These are phyloP conservation scores for Croton setiger DNA, from an alignment of 441 rosid species.

Conservation along the genomic window DNA sequence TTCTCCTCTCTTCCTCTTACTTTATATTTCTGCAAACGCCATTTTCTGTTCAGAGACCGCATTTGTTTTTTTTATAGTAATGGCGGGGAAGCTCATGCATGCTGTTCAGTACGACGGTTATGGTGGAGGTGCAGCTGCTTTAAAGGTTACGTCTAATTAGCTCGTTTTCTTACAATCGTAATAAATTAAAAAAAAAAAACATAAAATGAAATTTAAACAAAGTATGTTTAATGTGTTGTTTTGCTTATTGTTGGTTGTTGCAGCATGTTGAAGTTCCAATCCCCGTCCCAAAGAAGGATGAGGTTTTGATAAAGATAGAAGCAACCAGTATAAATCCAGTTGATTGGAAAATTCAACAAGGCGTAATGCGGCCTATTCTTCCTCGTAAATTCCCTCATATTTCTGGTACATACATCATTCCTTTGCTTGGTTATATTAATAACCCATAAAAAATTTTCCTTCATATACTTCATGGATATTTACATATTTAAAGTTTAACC, in stretches of 20 bases:
- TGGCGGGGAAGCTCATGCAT: constrained; percentile 15
- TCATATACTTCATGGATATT: neutral
- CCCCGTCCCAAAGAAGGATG: constrained; percentile 42
- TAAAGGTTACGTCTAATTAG: constrained; percentile 32
- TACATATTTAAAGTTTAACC: neutral
- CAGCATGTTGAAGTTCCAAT: constrained; percentile 59
- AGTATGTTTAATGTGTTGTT: neutral
- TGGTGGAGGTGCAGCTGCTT: constrained; percentile 49
- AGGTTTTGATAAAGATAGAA: constrained; percentile 51
- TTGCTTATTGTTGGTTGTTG: neutral
- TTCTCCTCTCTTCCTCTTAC: neutral
- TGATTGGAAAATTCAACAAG: constrained; percentile 69
- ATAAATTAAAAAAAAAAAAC: neutral
- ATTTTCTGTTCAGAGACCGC: neutral
- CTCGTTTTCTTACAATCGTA: neutral
- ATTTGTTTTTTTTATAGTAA: neutral
- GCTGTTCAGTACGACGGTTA: constrained; percentile 28
- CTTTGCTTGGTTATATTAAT: neutral
- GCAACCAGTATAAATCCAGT: constrained; percentile 55
- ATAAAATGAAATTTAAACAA: neutral
- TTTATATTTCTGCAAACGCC: neutral
- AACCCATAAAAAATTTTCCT: no score
- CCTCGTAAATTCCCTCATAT: constrained; percentile 66
- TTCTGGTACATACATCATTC: constrained; percentile 38
- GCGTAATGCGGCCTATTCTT: constrained; percentile 46